These are phyloP conservation scores for Curvularia hawaiiensis DNA, from an alignment of 2,329 filamentous ascomycete genomes.

Conservation along the genomic window DNA sequence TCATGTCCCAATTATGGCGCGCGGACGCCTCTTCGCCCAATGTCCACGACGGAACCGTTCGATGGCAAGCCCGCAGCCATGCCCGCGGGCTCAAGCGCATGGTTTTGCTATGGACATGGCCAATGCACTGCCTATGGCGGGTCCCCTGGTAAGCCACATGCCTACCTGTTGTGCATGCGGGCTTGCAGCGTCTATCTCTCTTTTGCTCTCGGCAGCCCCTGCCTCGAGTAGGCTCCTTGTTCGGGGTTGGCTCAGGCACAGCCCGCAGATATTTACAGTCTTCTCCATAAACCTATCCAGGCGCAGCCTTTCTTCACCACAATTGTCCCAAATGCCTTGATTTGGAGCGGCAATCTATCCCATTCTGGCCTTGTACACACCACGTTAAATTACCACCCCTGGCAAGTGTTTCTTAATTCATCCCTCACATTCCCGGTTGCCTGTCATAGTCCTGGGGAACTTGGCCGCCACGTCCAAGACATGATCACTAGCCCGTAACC, in stretches of 20 bases:
- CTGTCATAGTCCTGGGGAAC: constrained; percentile 35
- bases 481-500: constrained; percentile 40
- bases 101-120: constrained; percentile 29
- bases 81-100: constrained; percentile 43
- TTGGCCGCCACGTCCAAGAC: constrained; percentile 36
- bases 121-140: constrained; percentile 37
- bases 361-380: constrained; percentile 32
- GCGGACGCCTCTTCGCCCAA: constrained; percentile 34
- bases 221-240: constrained; percentile 26
- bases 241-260: constrained; percentile 44
- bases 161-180: constrained; percentile 31
- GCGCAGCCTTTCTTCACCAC: constrained; percentile 40
- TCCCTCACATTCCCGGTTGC: constrained; percentile 34
- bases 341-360: constrained; percentile 43
- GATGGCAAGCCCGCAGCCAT: constrained; percentile 42
- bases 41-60: constrained; percentile 43
- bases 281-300: constrained; percentile 33
- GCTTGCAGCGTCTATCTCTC: constrained; percentile 39
- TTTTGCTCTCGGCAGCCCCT: constrained; percentile 22
- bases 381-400: constrained; percentile 33
- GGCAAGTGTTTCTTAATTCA: constrained; percentile 38
- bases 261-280: constrained; percentile 48
- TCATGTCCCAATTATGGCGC: constrained; percentile 40
- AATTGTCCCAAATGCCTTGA: constrained; percentile 38
- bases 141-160: constrained; percentile 26